These are phyloP conservation scores for Stephanodiscus triporus DNA, from an alignment of 108 stramenopile species.

Conservation along the genomic window DNA sequence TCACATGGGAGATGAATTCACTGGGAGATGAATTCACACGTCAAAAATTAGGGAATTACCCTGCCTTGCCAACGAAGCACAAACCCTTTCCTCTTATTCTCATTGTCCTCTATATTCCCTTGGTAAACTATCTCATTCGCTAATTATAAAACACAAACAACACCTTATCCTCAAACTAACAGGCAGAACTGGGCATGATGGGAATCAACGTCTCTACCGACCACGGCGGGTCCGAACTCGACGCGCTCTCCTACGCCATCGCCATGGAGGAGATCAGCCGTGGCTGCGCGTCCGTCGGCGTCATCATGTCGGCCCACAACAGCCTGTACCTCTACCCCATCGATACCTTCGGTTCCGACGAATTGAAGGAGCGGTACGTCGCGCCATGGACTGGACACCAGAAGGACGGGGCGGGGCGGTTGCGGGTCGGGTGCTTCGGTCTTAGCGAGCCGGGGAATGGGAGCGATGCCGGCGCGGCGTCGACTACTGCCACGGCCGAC, in stretches of 20 bases:
- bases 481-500: slow-evolving; percentile 88
- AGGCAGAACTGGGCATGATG: slow-evolving; percentile 95
- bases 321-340: slow-evolving; percentile 94
- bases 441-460: slow-evolving; percentile 93
- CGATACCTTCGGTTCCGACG: slow-evolving; percentile 88
- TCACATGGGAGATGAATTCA: neutral
- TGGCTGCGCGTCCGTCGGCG: slow-evolving; percentile 94
- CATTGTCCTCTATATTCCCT: no score
- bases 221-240: slow-evolving; percentile 88
- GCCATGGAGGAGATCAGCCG: slow-evolving; percentile 98
- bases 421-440: slow-evolving; percentile 89
- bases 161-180: neutral
- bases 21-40: no score
- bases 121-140: no score
- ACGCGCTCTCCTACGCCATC: slow-evolving; percentile 96
- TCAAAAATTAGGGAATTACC: no score
- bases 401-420: slow-evolving; percentile 42
- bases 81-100: no score
- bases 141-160: neutral
- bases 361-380: slow-evolving; percentile 82
- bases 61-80: no score
- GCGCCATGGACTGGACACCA: slow-evolving; percentile 67
- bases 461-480: slow-evolving; percentile 93
- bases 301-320: slow-evolving; percentile 97
- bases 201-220: slow-evolving; percentile 88